Conservation (phyloP, 176 grass and related monocot species). For the Triticum timopheevii region DNA sequence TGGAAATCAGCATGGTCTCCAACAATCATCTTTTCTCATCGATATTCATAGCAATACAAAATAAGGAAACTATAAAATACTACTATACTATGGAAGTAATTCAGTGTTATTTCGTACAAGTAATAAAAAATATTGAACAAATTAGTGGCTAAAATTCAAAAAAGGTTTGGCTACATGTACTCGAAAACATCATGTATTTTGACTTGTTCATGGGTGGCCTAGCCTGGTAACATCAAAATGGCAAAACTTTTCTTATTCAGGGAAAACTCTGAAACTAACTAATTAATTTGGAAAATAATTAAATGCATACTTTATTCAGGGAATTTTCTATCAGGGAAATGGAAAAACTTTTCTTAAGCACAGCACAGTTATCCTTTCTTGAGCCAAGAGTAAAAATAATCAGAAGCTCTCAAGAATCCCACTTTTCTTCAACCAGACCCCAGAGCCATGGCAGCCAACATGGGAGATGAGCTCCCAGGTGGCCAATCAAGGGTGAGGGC, state of each 20-base stretch:
- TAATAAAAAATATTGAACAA: not conserved
- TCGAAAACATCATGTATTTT: not conserved
- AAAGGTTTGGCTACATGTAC: not conserved
- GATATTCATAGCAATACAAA: not conserved
- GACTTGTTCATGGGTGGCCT: not conserved
- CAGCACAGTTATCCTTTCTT: not conserved
- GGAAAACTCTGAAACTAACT: not conserved
- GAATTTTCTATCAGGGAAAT: not conserved
- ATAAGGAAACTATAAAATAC: not conserved
- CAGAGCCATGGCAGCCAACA: not conserved
- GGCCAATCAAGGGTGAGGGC: not conserved
- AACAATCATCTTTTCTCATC: constrained; percentile 6
- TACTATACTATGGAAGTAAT: not conserved
- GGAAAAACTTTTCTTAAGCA: not conserved
- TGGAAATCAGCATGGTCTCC: not conserved
- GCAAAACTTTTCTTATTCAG: not conserved
- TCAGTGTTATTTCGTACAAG: not conserved
- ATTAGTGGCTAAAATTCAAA: not conserved
- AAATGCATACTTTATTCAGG: not conserved
- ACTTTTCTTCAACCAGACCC: constrained; percentile 1
- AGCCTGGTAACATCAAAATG: not conserved
- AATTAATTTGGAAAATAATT: not conserved
- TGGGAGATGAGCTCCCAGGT: not conserved
- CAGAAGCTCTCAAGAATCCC: not conserved
- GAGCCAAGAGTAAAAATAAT: not conserved